phyloP scores from a whole-genome alignment of 192 early-diverging fungal species.

The Phlyctochytrium bullatum region DNA sequence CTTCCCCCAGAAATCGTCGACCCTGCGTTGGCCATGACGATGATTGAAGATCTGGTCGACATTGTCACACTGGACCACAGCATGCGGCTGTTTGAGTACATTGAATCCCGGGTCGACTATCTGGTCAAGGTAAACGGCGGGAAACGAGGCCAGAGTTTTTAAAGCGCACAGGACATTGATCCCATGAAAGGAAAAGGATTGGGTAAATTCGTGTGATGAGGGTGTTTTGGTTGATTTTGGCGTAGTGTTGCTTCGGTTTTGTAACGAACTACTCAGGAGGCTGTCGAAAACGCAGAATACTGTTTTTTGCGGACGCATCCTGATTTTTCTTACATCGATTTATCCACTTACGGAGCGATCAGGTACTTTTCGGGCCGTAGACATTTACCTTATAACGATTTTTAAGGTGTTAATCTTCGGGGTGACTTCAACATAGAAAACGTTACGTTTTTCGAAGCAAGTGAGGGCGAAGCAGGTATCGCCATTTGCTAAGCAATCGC shows the following conservation, averaged over 20 bases:
- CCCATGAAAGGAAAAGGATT: neutral
- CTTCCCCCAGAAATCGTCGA: no score
- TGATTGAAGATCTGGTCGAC: conserved; percentile 72
- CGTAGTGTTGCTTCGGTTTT: conserved; percentile 75
- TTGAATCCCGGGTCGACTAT: conserved; percentile 53
- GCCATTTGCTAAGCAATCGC: no score
- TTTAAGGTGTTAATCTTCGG: conserved; percentile 73
- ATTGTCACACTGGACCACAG: conserved; percentile 54
- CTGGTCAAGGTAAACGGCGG: conserved; percentile 43
- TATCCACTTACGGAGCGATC: conserved; percentile 87
- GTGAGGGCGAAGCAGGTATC: no score
- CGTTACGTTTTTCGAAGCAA: conserved; percentile 35
- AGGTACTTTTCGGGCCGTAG: conserved; percentile 25
- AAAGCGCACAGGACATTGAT: conserved; percentile 1
- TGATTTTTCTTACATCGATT: conserved; percentile 80
- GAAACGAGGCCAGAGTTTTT: neutral
- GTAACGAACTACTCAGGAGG: conserved; percentile 85
- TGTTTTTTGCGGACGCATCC: conserved; percentile 80
- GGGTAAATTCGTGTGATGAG: neutral
- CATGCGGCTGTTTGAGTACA: conserved; percentile 60
- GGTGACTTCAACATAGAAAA: conserved; percentile 85
- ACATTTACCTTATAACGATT: neutral
- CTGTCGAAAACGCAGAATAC: conserved; percentile 82
- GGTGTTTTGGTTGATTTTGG: conserved; percentile 26
- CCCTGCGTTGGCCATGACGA: conserved; percentile 45